These are phyloP conservation scores for Breviolum minutum DNA, from an alignment of 73 alveolate genomes.

Conservation along the genomic window DNA sequence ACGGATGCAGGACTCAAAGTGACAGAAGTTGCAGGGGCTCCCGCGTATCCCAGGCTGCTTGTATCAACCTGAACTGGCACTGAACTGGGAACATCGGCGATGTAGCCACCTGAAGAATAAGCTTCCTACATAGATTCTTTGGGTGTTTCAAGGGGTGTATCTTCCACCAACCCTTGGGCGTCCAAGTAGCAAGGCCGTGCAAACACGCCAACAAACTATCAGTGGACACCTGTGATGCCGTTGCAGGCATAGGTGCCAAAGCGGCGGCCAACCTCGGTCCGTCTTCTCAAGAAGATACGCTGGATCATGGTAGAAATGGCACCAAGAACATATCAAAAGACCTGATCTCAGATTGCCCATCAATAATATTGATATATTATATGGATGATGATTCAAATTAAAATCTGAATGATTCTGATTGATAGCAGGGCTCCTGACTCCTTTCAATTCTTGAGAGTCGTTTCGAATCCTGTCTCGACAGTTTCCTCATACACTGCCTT, in stretches of 20 bases:
- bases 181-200: neutral
- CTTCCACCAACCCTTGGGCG: neutral
- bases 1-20: neutral
- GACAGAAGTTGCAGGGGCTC: conserved; percentile 46
- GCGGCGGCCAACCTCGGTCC: neutral
- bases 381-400: too few relatives aligned
- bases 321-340: too few relatives aligned
- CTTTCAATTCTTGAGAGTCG: too few relatives aligned
- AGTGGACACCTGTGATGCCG: neutral
- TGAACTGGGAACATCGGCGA: neutral
- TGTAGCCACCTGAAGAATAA: too few relatives aligned
- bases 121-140: too few relatives aligned
- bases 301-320: too few relatives aligned
- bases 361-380: too few relatives aligned
- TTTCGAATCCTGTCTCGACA: too few relatives aligned
- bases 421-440: too few relatives aligned
- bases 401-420: too few relatives aligned
- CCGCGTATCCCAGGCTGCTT: neutral
- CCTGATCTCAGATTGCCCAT: too few relatives aligned
- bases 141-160: too few relatives aligned
- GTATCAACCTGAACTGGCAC: conserved; percentile 2
- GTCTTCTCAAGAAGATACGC: neutral
- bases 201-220: neutral
- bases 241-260: neutral
- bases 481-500: neutral